Evolutionary conservation across 768 basidiomycete species (phyloP), one percentile per base, ranked within the genome.

Genomic region (Lentinula guzmanii): DNA sequence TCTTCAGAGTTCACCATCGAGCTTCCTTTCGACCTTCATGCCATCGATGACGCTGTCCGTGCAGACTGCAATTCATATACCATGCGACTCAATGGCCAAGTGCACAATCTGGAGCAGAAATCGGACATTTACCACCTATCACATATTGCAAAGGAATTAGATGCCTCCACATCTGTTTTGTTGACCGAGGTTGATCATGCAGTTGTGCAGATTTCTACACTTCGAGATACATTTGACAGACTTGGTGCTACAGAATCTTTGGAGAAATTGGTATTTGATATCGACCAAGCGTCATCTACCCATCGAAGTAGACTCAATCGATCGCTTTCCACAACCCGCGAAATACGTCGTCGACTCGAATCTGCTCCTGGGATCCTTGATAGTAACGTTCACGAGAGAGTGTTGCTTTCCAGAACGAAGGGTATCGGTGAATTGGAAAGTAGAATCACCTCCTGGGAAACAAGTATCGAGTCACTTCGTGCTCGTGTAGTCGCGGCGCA

Each of bases 1-100:
- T 73, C 72, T 57, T 66, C 75, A 37, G 69, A 71, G 5, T 61
- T 68, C 45, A 37, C 70, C 9, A 63, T 77, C 15, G 78, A 79
- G 56, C 68, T 82, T 15, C 83, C 86, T 2, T 79, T 91, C 67
- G 84, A 89, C 61, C 73, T 85, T 37, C 64, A 77, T 41, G 72
- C 74, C 43, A 74, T 94, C 41, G 88, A 95, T 68, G 80, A 82
- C 45, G 74, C 76, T 58, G 86, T 92, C 61, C 86, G 91, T 34
- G 70, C 80, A 11, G 86, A 91, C 69, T 81, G 82, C 50, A 91
- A 93, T 69, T 72, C 82, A n/a, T 84, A 84, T 66, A 75, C 84
- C 53, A 83, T 92, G 75, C 75, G 81, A 61, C 78, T 92, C 15
- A 77, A 77, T 3, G 85, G 84, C n/a, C 77, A 73, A 33, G 61